A percentile compares a stretch with the other conserved stretches of the same genome.
These are phyloP conservation scores for Podila epigama DNA, from an alignment of 192 early-diverging fungal species.

Conservation along the genomic window DNA sequence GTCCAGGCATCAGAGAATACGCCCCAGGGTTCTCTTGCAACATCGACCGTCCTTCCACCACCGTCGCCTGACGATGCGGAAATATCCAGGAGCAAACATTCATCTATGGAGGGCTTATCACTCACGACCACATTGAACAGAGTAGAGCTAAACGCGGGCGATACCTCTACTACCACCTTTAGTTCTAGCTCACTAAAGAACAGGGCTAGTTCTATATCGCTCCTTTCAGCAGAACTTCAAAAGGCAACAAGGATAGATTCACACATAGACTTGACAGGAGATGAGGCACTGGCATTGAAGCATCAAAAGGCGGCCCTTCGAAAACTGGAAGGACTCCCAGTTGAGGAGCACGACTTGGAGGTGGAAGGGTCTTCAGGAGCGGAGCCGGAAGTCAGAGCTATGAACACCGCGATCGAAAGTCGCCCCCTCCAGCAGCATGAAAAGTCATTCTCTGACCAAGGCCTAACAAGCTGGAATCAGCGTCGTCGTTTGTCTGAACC, in stretches of 20 bases:
- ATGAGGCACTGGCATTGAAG: neutral
- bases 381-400: neutral
- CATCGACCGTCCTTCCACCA: constrained; percentile 5
- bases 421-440: constrained; percentile 11
- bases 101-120: neutral
- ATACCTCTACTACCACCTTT: neutral
- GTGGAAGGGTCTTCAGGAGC: neutral
- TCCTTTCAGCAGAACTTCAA: constrained; percentile 38
- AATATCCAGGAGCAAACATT: too few relatives aligned
- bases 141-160: neutral
- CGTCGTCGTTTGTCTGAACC: constrained; percentile 42
- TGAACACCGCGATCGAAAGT: neutral
- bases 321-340: neutral
- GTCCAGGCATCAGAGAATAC: neutral
- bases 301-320: constrained; percentile 1
- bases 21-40: too few relatives aligned
- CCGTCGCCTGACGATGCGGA: constrained; percentile 7
- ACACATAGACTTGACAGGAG: neutral
- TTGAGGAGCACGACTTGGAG: neutral
- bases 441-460: constrained; percentile 27
- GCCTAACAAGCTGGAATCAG: neutral
- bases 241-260: constrained; percentile 11
- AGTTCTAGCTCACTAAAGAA: neutral
- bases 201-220: constrained; percentile 12
- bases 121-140: neutral